phyloP scores from a whole-genome alignment of 345 rosid species.

The Salix udensis region DNA sequence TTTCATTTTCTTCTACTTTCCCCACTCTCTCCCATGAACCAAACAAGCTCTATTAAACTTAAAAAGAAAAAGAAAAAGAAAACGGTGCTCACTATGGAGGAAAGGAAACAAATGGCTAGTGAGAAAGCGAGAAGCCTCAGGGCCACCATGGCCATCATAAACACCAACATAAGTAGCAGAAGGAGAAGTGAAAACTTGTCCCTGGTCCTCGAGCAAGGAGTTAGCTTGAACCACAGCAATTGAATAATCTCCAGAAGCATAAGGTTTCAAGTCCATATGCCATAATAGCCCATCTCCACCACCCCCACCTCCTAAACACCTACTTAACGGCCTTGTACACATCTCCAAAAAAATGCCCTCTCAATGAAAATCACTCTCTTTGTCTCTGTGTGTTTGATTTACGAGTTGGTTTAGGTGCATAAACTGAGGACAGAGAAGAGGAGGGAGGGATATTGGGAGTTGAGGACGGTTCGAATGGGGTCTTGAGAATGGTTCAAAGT shows the following conservation, averaged over 20 bases:
- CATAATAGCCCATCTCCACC: conserved; percentile 44
- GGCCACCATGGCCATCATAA: conserved; percentile 76
- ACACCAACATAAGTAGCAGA: conserved; percentile 61
- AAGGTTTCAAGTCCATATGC: conserved; percentile 54
- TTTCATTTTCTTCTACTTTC: too few species aligned
- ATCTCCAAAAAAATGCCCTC: conserved; percentile 25
- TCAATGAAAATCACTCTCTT: too few species aligned
- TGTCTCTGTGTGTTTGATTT: too few species aligned
- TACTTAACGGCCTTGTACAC: conserved; percentile 35
- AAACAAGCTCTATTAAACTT: background rate
- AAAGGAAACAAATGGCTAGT: conserved; percentile 40
- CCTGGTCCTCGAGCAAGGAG: conserved; percentile 58
- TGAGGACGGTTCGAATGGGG: background rate
- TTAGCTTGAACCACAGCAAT: conserved; percentile 67
- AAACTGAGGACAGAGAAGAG: background rate
- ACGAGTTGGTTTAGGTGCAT: too few species aligned
- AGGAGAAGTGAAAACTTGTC: conserved; percentile 59
- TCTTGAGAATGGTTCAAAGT: conserved; percentile 26
- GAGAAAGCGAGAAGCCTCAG: conserved; percentile 61
- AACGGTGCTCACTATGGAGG: conserved; percentile 36
- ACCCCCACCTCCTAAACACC: conserved; percentile 41
- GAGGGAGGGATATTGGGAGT: background rate
- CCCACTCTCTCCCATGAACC: background rate
- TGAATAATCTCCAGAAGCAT: conserved; percentile 57
- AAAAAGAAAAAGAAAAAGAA: background rate